Conservation (phyloP, 148 eudicot species). For the Cornus controversa region DNA sequence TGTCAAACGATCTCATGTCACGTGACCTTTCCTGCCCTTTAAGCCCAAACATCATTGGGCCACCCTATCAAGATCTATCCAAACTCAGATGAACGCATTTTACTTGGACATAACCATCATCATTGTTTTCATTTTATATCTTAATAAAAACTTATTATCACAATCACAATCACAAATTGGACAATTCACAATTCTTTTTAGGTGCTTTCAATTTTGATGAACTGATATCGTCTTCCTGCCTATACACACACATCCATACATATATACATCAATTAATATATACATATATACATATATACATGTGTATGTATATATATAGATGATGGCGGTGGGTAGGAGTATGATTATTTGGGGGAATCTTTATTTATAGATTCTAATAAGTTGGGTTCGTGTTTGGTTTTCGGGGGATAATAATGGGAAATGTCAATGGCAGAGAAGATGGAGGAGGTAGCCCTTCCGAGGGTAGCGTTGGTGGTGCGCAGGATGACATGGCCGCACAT, state of each 20-base stretch:
- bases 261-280: not conserved
- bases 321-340: not conserved
- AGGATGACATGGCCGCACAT: not conserved
- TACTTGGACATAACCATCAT: not conserved
- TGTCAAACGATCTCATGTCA: constrained; percentile 5
- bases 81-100: constrained; percentile 17
- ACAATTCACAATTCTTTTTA: no score
- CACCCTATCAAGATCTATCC: constrained; percentile 17
- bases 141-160: not conserved
- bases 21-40: not conserved
- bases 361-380: not conserved
- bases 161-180: not conserved
- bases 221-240: no score
- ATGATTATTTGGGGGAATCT: not conserved
- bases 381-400: not conserved
- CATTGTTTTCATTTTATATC: not conserved
- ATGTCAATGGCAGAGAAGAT: constrained; percentile 74
- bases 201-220: no score
- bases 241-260: not conserved
- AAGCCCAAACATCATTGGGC: constrained; percentile 5
- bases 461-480: constrained; percentile 8
- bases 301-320: no score
- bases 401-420: constrained; percentile 52
- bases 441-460: constrained; percentile 33
- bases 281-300: not conserved